Percentiles rank a stretch among this genome's conserved stretches.
Evolutionary conservation across 371 early-diverging fungal species (phyloP).

Genomic region (Mortierella sp.): DNA sequence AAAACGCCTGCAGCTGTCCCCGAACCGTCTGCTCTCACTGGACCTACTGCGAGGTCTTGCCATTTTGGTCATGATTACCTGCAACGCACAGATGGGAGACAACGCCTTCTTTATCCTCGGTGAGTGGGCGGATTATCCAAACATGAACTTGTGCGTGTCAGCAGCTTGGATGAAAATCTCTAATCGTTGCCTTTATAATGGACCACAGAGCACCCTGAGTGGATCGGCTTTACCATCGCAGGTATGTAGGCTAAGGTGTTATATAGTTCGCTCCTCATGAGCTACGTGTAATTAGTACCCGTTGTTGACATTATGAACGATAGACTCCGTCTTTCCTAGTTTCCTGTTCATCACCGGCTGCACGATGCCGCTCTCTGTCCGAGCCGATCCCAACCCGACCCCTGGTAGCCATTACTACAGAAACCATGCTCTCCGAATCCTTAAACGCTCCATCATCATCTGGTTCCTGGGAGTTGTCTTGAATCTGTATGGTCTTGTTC

Average conservation of each 20-base stretch:
- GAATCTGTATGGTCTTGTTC: slow-evolving; percentile 48
- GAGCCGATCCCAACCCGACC: slow-evolving; percentile 20
- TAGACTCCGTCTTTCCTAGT: slow-evolving; percentile 62
- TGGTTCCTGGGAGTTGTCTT: slow-evolving; percentile 56
- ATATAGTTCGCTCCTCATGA: no score
- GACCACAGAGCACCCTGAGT: slow-evolving; percentile 49
- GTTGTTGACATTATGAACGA: no score
- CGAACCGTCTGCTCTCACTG: slow-evolving; percentile 57
- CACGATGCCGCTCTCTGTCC: slow-evolving; percentile 60
- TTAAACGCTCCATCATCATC: slow-evolving; percentile 52
- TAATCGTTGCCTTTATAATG: neutral
- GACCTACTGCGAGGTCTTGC: slow-evolving; percentile 61
- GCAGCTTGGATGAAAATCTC: no score
- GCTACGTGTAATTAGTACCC: no score
- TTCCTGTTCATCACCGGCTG: slow-evolving; percentile 63
- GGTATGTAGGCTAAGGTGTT: slow-evolving; percentile 56
- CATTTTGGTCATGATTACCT: slow-evolving; percentile 61
- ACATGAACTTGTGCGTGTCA: no score
- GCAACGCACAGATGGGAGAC: slow-evolving; percentile 58
- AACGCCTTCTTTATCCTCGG: slow-evolving; percentile 41
- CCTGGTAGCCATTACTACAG: slow-evolving; percentile 19
- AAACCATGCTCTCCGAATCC: slow-evolving; percentile 33
- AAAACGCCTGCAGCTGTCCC: slow-evolving; percentile 18
- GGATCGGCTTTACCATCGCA: slow-evolving; percentile 62
- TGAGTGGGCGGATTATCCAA: slow-evolving; percentile 5